These are phyloP conservation scores for Pseudonitzschia pungens DNA, from an alignment of 108 stramenopile species.

Conservation along the genomic window DNA sequence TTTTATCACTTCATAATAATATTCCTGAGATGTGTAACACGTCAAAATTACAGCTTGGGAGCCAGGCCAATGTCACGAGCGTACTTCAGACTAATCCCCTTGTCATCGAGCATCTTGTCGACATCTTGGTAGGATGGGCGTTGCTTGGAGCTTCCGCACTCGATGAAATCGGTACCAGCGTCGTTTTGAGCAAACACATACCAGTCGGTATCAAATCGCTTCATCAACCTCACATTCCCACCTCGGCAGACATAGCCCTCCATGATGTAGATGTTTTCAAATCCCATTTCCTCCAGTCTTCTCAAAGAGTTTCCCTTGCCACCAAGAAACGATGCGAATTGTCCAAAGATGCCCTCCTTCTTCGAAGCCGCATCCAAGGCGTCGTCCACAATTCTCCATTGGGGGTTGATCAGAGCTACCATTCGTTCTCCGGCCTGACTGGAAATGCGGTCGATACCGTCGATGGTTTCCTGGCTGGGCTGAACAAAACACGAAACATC, in stretches of 20 bases:
- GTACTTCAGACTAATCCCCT: constrained; percentile 81
- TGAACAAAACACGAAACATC: constrained; percentile 82
- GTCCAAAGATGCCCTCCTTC: constrained; percentile 56
- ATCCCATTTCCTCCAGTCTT: constrained; percentile 62
- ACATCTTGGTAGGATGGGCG: constrained; percentile 86
- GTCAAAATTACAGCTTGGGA: constrained; percentile 52
- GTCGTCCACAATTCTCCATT: constrained; percentile 88
- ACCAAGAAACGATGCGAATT: constrained; percentile 80
- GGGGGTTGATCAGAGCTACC: constrained; percentile 78
- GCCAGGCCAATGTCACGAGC: constrained; percentile 78
- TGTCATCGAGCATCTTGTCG: constrained; percentile 77
- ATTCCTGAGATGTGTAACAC: no score
- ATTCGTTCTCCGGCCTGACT: constrained; percentile 35
- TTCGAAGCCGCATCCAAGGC: constrained; percentile 75
- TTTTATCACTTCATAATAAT: no score
- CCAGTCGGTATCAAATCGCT: constrained; percentile 81
- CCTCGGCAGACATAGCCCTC: constrained; percentile 90
- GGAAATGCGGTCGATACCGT: constrained; percentile 56
- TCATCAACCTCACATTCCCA: constrained; percentile 77
- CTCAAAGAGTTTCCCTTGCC: constrained; percentile 77
- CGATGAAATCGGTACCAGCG: constrained; percentile 58
- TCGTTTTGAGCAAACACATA: constrained; percentile 85
- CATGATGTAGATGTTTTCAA: constrained; percentile 54
- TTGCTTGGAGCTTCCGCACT: constrained; percentile 48
- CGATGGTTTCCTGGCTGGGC: constrained; percentile 75